Percentiles rank a stretch among this genome's conserved stretches.
These are phyloP conservation scores for Entrophospora sp. DNA, from an alignment of 192 early-diverging fungal genomes.

Conservation along the genomic window DNA sequence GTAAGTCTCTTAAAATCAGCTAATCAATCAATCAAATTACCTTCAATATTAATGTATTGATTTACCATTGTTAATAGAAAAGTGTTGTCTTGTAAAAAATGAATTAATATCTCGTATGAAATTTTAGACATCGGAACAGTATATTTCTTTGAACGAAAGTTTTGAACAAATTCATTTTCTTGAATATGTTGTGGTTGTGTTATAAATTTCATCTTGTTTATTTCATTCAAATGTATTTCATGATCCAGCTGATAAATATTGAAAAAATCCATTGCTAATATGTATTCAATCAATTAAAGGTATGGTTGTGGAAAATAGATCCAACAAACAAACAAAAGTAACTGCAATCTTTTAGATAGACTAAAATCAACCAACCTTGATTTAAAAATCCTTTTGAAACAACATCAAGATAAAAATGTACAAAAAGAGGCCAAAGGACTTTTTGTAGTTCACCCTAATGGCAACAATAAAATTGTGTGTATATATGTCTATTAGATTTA, in stretches of 20 bases:
- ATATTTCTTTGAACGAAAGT: conserved; percentile 79
- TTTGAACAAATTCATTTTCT: conserved; percentile 73
- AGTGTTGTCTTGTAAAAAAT: conserved; percentile 85
- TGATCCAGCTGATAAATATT: conserved; percentile 70
- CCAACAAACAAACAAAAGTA: not conserved
- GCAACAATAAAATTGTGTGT: not conserved
- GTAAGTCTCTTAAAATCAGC: not conserved
- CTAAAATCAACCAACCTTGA: conserved; percentile 34
- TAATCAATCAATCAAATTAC: conserved; percentile 2
- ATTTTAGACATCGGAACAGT: conserved; percentile 75
- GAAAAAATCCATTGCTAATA: conserved; percentile 65
- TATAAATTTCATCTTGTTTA: conserved; percentile 59
- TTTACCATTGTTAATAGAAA: conserved; percentile 85
- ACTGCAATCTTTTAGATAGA: not conserved
- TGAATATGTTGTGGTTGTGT: conserved; percentile 64
- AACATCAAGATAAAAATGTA: conserved; percentile 85
- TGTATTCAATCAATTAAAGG: not conserved
- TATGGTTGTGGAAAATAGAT: not conserved
- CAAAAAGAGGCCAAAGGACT: conserved; percentile 85
- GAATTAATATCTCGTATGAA: conserved; percentile 80
- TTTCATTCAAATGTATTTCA: conserved; percentile 66
- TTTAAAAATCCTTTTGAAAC: conserved; percentile 44
- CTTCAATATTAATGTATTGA: conserved; percentile 79
- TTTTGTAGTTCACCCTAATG: conserved; percentile 71
- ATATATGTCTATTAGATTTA: not conserved